These are phyloP conservation scores for Gossypium stocksii DNA, from an alignment of 345 rosid species.

Conservation along the genomic window DNA sequence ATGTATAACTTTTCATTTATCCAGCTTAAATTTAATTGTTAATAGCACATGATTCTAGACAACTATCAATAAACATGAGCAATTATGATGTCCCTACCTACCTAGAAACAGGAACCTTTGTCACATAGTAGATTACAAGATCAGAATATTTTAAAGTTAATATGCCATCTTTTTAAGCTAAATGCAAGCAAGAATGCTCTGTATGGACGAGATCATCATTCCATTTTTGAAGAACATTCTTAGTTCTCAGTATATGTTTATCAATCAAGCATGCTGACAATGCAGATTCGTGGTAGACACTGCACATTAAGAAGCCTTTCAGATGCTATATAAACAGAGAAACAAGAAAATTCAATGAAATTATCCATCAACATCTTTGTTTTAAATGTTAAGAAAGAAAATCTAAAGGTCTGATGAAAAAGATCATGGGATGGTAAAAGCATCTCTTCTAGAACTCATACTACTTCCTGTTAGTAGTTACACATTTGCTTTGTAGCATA, in stretches of 20 bases:
- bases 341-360: not conserved
- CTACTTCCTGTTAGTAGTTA: not conserved
- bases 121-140: not conserved
- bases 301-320: not conserved
- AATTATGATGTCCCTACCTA: not conserved
- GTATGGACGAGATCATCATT: not conserved
- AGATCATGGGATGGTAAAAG: not conserved
- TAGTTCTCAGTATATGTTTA: not conserved
- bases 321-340: not conserved
- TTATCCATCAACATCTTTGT: not conserved
- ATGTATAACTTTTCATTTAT: constrained; percentile 1
- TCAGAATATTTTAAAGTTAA: not conserved
- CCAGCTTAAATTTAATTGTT: not conserved
- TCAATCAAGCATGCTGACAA: not conserved
- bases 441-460: not conserved
- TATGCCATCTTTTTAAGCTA: not conserved
- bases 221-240: not conserved
- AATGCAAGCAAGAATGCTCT: not conserved
- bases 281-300: not conserved
- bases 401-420: not conserved
- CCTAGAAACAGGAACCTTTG: not conserved
- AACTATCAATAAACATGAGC: not conserved
- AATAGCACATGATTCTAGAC: not conserved
- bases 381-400: not conserved
- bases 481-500: not conserved